These are phyloP conservation scores for Camelina sativa DNA, from an alignment of 345 rosid species.

Conservation along the genomic window DNA sequence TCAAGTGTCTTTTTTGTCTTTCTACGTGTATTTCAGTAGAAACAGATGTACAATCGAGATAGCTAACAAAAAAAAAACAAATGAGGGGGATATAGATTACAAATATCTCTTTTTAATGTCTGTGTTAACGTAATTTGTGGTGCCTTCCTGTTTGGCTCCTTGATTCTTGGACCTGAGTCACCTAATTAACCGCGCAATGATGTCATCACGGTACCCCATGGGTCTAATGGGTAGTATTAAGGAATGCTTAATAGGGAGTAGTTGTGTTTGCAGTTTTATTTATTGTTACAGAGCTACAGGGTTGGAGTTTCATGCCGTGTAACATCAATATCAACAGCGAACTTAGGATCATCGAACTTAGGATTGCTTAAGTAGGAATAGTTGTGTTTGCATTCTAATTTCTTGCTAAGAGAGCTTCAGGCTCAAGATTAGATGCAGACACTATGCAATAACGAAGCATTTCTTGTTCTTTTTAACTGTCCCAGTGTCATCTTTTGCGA, in stretches of 20 bases:
- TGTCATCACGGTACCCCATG: background rate
- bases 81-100: background rate
- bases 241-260: background rate
- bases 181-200: background rate
- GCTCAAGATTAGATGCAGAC: constrained; percentile 5
- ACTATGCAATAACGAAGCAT: constrained; percentile 22
- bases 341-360: background rate
- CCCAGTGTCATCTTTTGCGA: constrained; percentile 96
- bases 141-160: background rate
- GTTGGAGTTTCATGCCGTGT: constrained; percentile 18
- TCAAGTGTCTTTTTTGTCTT: constrained; percentile 6
- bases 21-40: constrained; percentile 5
- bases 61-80: background rate
- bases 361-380: constrained; percentile 1
- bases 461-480: constrained; percentile 22
- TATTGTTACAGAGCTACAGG: constrained; percentile 5
- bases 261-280: constrained; percentile 21
- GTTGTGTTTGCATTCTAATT: constrained; percentile 14
- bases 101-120: background rate
- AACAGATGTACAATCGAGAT: background rate
- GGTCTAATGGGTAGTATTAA: background rate
- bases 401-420: background rate
- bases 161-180: background rate
- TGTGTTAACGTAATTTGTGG: background rate
- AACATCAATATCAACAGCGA: background rate